Conservation (phyloP, 2,329 filamentous ascomycete genomes). For the Aspergillus ochraceus region DNA sequence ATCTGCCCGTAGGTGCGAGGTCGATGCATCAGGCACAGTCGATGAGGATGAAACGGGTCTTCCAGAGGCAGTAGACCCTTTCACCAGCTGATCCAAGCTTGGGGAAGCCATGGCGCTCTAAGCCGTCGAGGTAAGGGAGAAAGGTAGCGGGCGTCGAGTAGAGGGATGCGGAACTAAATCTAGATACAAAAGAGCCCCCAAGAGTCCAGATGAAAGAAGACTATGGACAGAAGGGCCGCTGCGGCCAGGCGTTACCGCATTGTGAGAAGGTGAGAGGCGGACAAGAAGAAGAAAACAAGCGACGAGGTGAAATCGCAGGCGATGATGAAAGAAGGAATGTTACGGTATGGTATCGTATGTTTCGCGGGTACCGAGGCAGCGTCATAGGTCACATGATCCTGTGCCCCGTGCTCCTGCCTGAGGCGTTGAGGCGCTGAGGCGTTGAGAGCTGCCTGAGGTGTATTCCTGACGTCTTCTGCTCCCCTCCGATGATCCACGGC, state of each 20-base stretch:
- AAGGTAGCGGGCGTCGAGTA: not conserved
- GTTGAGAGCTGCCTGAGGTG: not conserved
- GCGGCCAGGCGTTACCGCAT: constrained; percentile 1
- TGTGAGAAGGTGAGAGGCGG: constrained; percentile 1
- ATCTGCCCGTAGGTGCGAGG: constrained; percentile 15
- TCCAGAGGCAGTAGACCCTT: constrained; percentile 74
- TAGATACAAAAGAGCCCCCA: not conserved
- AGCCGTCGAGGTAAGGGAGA: constrained; percentile 14
- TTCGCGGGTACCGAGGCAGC: too few species aligned
- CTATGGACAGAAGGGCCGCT: not conserved
- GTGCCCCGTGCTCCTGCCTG: too few species aligned
- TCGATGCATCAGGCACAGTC: constrained; percentile 26
- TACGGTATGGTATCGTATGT: not conserved
- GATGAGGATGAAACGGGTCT: constrained; percentile 39
- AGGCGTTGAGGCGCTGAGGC: too few species aligned
- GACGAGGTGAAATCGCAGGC: not conserved
- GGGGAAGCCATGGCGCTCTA: constrained; percentile 56
- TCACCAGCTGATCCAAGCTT: constrained; percentile 83
- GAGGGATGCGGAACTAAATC: constrained; percentile 1
- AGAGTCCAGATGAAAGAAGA: not conserved
- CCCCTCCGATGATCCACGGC: not conserved
- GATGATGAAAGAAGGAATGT: not conserved
- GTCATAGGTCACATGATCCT: not conserved
- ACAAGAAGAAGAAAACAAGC: not conserved
- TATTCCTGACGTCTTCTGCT: not conserved